Evolutionary conservation across 805 yeast species (phyloP), one percentile per base, ranked within the genome.

Genomic region (Yamadazyma insecticola): DNA sequence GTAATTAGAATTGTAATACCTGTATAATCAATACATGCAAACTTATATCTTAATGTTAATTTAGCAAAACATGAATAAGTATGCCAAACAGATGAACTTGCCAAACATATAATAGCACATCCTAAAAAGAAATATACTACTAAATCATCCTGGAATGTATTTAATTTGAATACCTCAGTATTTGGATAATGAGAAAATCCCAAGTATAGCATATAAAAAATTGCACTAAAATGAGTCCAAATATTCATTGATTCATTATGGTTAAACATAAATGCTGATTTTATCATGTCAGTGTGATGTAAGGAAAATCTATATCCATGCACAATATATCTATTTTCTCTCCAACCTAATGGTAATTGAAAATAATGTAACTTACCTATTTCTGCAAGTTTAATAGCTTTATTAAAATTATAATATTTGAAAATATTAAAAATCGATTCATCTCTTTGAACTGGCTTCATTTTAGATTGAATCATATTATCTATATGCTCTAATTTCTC

Each of bases 191-290:
- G 83, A 43, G 58, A 61, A 10, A 76, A 26, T 9, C 76, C 68
- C 13, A 89, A 45, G 41, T 77, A 80, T 1, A 70, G 30, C 52
- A 89, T 58, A 17, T 75, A 47, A 2, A 75, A 18, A 2, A 82
- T 72, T 10, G 97, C 97, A 2, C 76, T 21, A 10, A 86, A 48
- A 60, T 90, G 98, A 0, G 96, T 74, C 97, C 98, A 90, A 34
- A 90, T 88, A 57, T 92, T 92, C 51, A 83, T 72, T 0, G 95
- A 74, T 55, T 90, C 98, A 53, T 90, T 90, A 58, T 92, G 97
- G 53, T 44, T 70, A 43, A 63, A 61, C 28, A 64, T 53, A 50
- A 76, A 70, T 12, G 88, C 62, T 28, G 89, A 75, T 37, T 65
- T 55, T 18, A 81, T 31, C 42, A 92, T 81, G 33, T 72, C 69